Percentiles rank a stretch among this genome's conserved stretches.
phyloP scores from a whole-genome alignment of 495 filamentous ascomycete genomes.

The Aspergillus taichungensis region DNA sequence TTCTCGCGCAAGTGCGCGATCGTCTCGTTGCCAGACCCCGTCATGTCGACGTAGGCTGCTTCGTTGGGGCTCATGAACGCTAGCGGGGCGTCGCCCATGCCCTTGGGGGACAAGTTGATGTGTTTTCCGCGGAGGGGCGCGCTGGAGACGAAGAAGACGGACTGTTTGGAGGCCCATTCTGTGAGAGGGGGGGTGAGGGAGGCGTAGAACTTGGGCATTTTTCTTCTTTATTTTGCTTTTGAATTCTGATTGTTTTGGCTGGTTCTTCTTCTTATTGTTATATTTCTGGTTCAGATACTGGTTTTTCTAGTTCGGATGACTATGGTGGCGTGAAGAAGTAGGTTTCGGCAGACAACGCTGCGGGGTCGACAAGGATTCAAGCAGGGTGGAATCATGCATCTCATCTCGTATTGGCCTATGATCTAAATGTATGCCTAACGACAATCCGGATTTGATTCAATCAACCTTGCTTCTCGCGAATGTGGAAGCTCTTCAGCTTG shows the following conservation, averaged over 20 bases:
- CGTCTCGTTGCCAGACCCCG: constrained; percentile 63
- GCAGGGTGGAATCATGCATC: too few species aligned
- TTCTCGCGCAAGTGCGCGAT: constrained; percentile 69
- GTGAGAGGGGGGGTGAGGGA: constrained; percentile 46
- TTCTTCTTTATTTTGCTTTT: too few species aligned
- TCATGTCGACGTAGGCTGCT: constrained; percentile 64
- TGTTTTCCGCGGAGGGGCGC: constrained; percentile 51
- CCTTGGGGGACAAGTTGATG: constrained; percentile 67
- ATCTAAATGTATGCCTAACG: too few species aligned
- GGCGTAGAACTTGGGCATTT: constrained; percentile 56
- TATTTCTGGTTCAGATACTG: too few species aligned
- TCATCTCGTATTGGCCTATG: too few species aligned
- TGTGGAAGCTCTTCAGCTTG: constrained; percentile 90
- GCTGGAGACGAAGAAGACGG: constrained; percentile 59
- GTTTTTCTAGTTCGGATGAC: too few species aligned
- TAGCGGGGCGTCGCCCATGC: constrained; percentile 45
- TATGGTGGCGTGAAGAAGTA: too few species aligned
- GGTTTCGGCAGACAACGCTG: too few species aligned
- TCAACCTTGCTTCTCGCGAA: constrained; percentile 52
- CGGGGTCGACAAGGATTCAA: too few species aligned
- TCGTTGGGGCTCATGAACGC: constrained; percentile 47
- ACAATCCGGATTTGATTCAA: neutral
- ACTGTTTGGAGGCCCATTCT: constrained; percentile 52
- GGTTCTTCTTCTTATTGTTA: too few species aligned
- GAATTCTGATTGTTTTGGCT: too few species aligned